Evolutionary conservation across 2,329 filamentous ascomycete species (phyloP).

Genomic region (Cadophora sp.): DNA sequence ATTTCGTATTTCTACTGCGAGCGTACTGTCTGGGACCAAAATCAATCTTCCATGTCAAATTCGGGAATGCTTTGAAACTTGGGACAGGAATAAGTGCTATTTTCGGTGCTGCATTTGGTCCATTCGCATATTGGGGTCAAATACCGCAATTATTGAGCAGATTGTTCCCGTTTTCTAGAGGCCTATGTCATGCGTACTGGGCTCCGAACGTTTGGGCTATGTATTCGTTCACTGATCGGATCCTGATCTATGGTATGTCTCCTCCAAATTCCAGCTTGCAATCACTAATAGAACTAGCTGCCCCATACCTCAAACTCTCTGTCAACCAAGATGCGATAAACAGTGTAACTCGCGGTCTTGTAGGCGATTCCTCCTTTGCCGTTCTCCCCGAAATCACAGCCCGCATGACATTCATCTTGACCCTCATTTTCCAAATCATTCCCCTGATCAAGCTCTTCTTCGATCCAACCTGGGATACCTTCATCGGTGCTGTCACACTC

Average conservation of each 20-base stretch:
- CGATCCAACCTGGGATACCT: slow-evolving; percentile 83
- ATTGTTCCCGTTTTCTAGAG: slow-evolving; percentile 92
- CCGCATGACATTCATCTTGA: slow-evolving; percentile 79
- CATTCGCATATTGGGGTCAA: slow-evolving; percentile 83
- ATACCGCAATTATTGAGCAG: slow-evolving; percentile 83
- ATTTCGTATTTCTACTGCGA: slow-evolving; percentile 92
- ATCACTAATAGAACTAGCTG: slow-evolving; percentile 62
- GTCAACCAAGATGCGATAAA: slow-evolving; percentile 78
- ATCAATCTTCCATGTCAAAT: slow-evolving; percentile 76
- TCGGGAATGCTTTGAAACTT: slow-evolving; percentile 84
- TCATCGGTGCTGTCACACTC: slow-evolving; percentile 87
- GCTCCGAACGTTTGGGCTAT: slow-evolving; percentile 97
- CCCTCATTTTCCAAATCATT: slow-evolving; percentile 80
- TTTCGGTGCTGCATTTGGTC: slow-evolving; percentile 84
- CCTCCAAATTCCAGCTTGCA: neutral
- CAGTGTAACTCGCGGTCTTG: slow-evolving; percentile 90
- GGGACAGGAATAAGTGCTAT: slow-evolving; percentile 74
- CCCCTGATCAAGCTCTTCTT: slow-evolving; percentile 84
- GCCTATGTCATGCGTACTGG: slow-evolving; percentile 98
- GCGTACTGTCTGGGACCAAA: slow-evolving; percentile 84
- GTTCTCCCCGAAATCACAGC: slow-evolving; percentile 88
- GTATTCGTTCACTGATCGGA: slow-evolving; percentile 88
- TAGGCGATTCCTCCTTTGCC: slow-evolving; percentile 93
- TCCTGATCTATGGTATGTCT: slow-evolving; percentile 76
- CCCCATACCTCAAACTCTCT: slow-evolving; percentile 77